Conservation (phyloP, 805 yeast species). For the Lachancea lanzarotensis region DNA sequence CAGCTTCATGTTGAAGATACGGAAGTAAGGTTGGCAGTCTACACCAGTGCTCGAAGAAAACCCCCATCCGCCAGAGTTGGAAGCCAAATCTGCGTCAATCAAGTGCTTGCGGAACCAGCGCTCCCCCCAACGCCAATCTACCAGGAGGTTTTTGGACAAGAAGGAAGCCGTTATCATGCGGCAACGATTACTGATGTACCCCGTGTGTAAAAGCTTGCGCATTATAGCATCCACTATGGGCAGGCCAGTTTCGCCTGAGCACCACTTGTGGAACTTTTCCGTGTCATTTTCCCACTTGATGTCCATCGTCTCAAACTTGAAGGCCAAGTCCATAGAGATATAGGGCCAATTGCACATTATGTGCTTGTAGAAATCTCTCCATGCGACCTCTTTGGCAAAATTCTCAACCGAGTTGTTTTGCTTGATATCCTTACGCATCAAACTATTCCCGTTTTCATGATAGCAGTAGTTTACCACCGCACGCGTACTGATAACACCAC, state of each 20-base stretch:
- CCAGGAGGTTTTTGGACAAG: constrained; percentile 41
- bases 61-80: constrained; percentile 56
- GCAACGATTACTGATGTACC: constrained; percentile 48
- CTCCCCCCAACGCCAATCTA: constrained; percentile 54
- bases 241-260: constrained; percentile 47
- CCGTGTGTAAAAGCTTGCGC: constrained; percentile 46
- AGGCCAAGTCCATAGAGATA: constrained; percentile 44
- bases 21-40: constrained; percentile 51
- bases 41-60: constrained; percentile 47
- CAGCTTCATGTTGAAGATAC: constrained; percentile 46
- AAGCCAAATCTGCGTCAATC: constrained; percentile 47
- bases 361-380: constrained; percentile 53
- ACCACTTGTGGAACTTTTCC: constrained; percentile 43
- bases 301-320: constrained; percentile 37
- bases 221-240: constrained; percentile 56
- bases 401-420: constrained; percentile 36
- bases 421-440: constrained; percentile 18
- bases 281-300: constrained; percentile 40
- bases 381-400: constrained; percentile 50
- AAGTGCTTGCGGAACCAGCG: constrained; percentile 43
- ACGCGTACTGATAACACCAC: constrained; percentile 42
- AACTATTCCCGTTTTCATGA: constrained; percentile 22
- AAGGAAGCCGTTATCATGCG: constrained; percentile 51
- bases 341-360: constrained; percentile 45
- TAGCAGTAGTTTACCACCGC: constrained; percentile 32